phyloP scores from a whole-genome alignment of 148 eudicot genomes.

The Gaultheria prostrata region DNA sequence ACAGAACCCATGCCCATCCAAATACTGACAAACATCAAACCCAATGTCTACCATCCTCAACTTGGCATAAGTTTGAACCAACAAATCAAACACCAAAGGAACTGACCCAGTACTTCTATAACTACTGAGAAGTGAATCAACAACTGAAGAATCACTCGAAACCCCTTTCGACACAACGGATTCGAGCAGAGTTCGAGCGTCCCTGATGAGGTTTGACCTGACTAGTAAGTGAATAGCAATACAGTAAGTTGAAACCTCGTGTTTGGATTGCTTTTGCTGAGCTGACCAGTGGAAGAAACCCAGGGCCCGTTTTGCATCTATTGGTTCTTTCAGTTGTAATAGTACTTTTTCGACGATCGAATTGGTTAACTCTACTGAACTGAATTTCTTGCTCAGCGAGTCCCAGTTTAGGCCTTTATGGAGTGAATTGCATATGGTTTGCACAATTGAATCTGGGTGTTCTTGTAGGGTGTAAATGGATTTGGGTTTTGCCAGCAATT shows the following conservation, averaged over 20 bases:
- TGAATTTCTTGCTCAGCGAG: conserved; percentile 38
- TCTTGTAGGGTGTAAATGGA: not conserved
- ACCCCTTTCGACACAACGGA: conserved; percentile 37
- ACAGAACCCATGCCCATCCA: conserved; percentile 62
- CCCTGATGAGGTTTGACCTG: conserved; percentile 50
- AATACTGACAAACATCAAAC: conserved; percentile 53
- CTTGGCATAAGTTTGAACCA: conserved; percentile 75
- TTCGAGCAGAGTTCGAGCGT: conserved; percentile 67
- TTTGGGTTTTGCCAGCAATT: not conserved
- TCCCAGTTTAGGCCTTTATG: conserved; percentile 66
- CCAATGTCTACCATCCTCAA: conserved; percentile 54
- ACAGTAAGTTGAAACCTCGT: conserved; percentile 50
- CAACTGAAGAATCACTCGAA: conserved; percentile 27
- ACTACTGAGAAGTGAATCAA: conserved; percentile 50
- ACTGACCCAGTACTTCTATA: conserved; percentile 41
- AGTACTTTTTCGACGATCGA: conserved; percentile 46
- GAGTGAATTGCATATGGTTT: conserved; percentile 47
- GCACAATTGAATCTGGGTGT: conserved; percentile 22
- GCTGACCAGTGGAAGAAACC: conserved; percentile 88
- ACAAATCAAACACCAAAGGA: conserved; percentile 77
- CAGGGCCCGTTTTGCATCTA: conserved; percentile 60
- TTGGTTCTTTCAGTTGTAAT: conserved; percentile 65
- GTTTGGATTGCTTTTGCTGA: conserved; percentile 32
- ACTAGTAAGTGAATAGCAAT: conserved; percentile 59
- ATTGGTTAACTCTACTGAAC: conserved; percentile 28